Evolutionary conservation across 2,329 filamentous ascomycete genomes (phyloP).

Genomic region (Hypoxylon sp.): DNA sequence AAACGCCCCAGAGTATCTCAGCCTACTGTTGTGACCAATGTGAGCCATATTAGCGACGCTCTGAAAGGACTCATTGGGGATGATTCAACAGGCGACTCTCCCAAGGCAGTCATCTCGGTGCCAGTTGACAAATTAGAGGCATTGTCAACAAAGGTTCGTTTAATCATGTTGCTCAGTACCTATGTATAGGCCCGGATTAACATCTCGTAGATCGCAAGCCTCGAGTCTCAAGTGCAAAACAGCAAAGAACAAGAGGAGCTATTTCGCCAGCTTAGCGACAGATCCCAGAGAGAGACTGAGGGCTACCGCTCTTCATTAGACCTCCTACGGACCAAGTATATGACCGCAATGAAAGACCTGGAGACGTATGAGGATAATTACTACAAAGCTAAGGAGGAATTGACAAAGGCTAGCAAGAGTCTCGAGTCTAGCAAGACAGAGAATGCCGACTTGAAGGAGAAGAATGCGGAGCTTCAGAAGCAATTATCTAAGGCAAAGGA

Average conservation of each 20-base stretch:
- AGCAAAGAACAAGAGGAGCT: slow-evolving; percentile 53
- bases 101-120: slow-evolving; percentile 49
- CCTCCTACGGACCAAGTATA: slow-evolving; percentile 62
- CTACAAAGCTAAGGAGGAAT: slow-evolving; percentile 55
- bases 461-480: slow-evolving; percentile 55
- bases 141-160: slow-evolving; percentile 51
- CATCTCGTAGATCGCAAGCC: slow-evolving; percentile 52
- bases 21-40: slow-evolving; percentile 45
- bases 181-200: slow-evolving; percentile 28
- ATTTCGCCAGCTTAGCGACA: slow-evolving; percentile 59
- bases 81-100: slow-evolving; percentile 33
- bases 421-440: slow-evolving; percentile 57
- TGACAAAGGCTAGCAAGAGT: slow-evolving; percentile 52
- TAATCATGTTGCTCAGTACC: background rate
- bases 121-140: slow-evolving; percentile 52
- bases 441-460: slow-evolving; percentile 56
- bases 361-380: slow-evolving; percentile 60
- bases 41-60: slow-evolving; percentile 51
- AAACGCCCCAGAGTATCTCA: slow-evolving; percentile 54
- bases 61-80: slow-evolving; percentile 51
- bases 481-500: slow-evolving; percentile 55
- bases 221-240: slow-evolving; percentile 55
- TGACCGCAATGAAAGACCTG: slow-evolving; percentile 57
- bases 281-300: slow-evolving; percentile 61
- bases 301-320: slow-evolving; percentile 61